Conservation (phyloP, 768 basidiomycete species). For the Porphyrellus cyaneotinctus region DNA sequence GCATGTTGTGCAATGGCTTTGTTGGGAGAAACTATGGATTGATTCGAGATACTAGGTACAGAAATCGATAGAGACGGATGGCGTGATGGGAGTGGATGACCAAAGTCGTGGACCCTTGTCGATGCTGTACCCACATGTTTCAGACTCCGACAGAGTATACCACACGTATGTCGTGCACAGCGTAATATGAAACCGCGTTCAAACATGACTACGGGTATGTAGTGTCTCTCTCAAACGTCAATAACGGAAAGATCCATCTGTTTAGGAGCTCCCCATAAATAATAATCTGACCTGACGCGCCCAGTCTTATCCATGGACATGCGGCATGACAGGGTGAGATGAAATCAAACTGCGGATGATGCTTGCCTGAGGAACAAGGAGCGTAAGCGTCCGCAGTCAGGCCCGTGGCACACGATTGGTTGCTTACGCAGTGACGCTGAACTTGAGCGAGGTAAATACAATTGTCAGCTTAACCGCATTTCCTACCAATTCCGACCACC, state of each 20-base stretch:
- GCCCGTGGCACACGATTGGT: background rate
- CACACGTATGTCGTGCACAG: background rate
- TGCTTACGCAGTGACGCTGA: constrained; percentile 31
- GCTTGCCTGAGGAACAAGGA: constrained; percentile 16
- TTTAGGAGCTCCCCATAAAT: background rate
- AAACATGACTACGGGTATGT: constrained; percentile 1
- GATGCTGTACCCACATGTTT: constrained; percentile 13
- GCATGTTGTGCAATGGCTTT: constrained; percentile 28
- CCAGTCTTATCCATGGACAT: background rate
- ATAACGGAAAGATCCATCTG: background rate
- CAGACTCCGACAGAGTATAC: constrained; percentile 24
- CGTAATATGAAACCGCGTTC: background rate
- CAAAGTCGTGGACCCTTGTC: background rate
- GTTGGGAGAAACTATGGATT: background rate
- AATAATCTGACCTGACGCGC: background rate
- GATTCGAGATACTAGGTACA: background rate
- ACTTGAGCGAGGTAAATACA: constrained; percentile 34
- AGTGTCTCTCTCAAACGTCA: too few species aligned
- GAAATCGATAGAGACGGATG: background rate
- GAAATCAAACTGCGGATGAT: constrained; percentile 22
- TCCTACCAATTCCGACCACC: constrained; percentile 31
- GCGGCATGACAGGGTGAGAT: too few species aligned
- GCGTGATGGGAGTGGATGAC: background rate
- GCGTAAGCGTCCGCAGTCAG: constrained; percentile 10
- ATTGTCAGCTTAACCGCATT: constrained; percentile 31